These are phyloP conservation scores for Pseudocercospora crystallina DNA, from an alignment of 2,329 filamentous ascomycete genomes.

Conservation along the genomic window DNA sequence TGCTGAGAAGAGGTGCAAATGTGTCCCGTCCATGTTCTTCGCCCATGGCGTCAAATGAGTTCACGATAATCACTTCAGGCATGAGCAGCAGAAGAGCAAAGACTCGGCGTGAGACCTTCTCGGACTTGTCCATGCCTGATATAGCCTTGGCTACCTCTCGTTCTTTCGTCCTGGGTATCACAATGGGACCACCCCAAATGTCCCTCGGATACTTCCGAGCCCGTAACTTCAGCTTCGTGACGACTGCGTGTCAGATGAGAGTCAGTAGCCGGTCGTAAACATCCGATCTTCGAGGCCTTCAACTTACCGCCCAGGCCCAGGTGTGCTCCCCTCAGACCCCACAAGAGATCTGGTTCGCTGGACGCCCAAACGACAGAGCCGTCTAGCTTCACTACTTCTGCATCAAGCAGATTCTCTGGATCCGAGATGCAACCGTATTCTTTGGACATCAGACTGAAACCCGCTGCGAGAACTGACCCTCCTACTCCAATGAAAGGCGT, in stretches of 20 bases:
- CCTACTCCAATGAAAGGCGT: slow-evolving; percentile 5
- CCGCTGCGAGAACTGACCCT: slow-evolving; percentile 3
- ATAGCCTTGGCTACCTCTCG: neutral
- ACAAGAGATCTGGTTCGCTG: slow-evolving; percentile 3
- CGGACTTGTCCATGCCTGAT: neutral
- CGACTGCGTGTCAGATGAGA: neutral
- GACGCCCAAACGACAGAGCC: slow-evolving; percentile 7
- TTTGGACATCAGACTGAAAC: slow-evolving; percentile 8
- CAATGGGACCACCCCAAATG: slow-evolving; percentile 6
- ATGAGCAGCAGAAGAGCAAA: slow-evolving; percentile 1
- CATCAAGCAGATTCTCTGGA: slow-evolving; percentile 8
- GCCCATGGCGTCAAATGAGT: slow-evolving; percentile 2
- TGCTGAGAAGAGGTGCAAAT: neutral
- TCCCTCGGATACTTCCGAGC: slow-evolving; percentile 2
- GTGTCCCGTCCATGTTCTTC: slow-evolving; percentile 3
- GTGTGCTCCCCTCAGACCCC: neutral
- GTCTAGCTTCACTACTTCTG: slow-evolving; percentile 8
- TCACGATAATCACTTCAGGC: slow-evolving; percentile 1
- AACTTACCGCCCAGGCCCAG: slow-evolving; percentile 5
- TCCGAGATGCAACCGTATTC: slow-evolving; percentile 8
- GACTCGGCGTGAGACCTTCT: neutral
- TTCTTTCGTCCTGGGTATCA: slow-evolving; percentile 1
- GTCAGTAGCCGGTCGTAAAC: neutral
- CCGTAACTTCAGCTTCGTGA: slow-evolving; percentile 4
- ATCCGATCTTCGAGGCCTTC: too few species aligned